phyloP scores from a whole-genome alignment of 2,329 filamentous ascomycete genomes.

The Anthostomella pinea region DNA sequence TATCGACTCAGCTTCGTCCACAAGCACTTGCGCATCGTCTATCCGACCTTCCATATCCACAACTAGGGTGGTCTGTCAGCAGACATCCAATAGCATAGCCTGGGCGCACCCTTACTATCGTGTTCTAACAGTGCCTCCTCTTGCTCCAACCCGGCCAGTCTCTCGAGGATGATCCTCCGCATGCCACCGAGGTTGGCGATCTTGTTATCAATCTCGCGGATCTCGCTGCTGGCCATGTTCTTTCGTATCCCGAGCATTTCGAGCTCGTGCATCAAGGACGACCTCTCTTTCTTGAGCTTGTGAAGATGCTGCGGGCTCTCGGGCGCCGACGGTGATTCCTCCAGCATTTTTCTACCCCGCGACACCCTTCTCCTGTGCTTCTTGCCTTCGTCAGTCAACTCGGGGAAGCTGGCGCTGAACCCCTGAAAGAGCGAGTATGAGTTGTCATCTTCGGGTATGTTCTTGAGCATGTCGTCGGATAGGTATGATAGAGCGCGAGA shows the following conservation, averaged over 20 bases:
- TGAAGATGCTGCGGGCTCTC: constrained; percentile 65
- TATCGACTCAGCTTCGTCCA: constrained; percentile 57
- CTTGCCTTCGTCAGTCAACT: constrained; percentile 65
- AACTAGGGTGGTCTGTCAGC: constrained; percentile 44
- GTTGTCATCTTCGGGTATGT: constrained; percentile 84
- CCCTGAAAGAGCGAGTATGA: constrained; percentile 94
- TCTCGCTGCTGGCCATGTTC: constrained; percentile 96
- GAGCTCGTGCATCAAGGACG: constrained; percentile 75
- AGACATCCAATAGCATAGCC: neutral
- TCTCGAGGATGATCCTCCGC: constrained; percentile 86
- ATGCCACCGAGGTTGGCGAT: constrained; percentile 90
- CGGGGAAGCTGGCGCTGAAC: constrained; percentile 85
- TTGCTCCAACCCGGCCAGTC: constrained; percentile 81
- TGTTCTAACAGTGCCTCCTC: constrained; percentile 89
- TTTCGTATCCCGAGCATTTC: constrained; percentile 92
- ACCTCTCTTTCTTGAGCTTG: constrained; percentile 76
- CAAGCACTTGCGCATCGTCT: constrained; percentile 59
- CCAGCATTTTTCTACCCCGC: constrained; percentile 72
- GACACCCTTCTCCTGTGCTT: constrained; percentile 70
- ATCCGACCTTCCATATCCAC: constrained; percentile 60
- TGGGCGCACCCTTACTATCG: constrained; percentile 58
- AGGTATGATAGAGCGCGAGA: constrained; percentile 86
- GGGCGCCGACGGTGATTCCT: constrained; percentile 54
- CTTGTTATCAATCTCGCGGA: constrained; percentile 94
- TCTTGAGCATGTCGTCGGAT: constrained; percentile 82